Base-by-base conservation (phyloP, 1,139 yeast species). In the Maudiozyma humilis region DNA sequence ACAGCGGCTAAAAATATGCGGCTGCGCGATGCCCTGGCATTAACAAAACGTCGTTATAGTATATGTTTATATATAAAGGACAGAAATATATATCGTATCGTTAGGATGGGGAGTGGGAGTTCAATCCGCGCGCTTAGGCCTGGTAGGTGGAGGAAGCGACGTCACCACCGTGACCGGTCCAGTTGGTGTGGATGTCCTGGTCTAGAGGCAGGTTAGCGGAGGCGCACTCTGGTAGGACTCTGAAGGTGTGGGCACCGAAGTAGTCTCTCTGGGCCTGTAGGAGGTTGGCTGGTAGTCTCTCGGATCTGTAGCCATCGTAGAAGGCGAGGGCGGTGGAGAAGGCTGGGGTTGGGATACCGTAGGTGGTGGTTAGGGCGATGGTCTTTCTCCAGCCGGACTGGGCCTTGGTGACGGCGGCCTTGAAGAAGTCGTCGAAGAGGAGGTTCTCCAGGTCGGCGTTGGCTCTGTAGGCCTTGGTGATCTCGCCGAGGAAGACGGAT, bases 151-250 rank as follows among this genome's bases (percentile, higher is more conserved):
- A 73, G 54, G 98, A 95, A 57, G 96, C 82, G 56, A 89, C 87
- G 70, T 89, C 80, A 75, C 98, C 98, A 73, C 98, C 98, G 65
- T 81, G 82, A 69, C 98, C 98, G 54, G 98, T 91, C 98, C 98
- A 91, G 93, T 91, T 89, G 66, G 89, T 76, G 75, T 91, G 97
- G 70, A 89, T 82, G 75, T 83, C 81, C 60, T 79, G 71, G 64
- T 77, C 93, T 62, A 73, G 79, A 73, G 91, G 89, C 69, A 84
- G 76, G 65, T 71, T 71, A 47, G 72, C 85, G 64, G 78, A 75
- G 60, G 86, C 96, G 63, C 64, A 69, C 70, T 93, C 94, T 60
- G 95, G 95, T 66, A 87, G 75, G 54, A 91, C 94, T 70, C 80
- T 79, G 87, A 91, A 91, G 65, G 98, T 91, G 80, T 91, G 98